Evolutionary conservation across 176 grass and related monocot genomes (phyloP).

Genomic region (Aegilops umbellulata): DNA sequence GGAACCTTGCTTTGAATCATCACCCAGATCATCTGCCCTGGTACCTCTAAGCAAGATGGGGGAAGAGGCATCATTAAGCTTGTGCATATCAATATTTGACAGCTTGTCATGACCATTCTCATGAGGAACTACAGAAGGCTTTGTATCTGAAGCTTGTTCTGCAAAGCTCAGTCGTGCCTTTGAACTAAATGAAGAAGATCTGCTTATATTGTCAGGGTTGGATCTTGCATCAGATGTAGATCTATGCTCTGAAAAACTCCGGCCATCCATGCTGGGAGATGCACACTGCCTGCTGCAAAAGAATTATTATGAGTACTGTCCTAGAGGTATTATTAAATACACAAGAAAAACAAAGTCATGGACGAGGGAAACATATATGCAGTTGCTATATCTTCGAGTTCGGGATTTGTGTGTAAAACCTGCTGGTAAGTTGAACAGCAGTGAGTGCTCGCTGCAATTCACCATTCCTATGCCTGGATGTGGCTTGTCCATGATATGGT

Average conservation of each 20-base stretch:
- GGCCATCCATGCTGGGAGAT: slow-evolving; percentile 66
- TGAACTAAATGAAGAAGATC: slow-evolving; percentile 82
- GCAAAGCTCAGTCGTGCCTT: slow-evolving; percentile 61
- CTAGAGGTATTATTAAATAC: not conserved
- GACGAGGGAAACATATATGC: not conserved
- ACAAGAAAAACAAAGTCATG: not conserved
- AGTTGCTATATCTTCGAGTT: slow-evolving; percentile 14
- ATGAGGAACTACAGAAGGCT: slow-evolving; percentile 34
- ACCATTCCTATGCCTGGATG: slow-evolving; percentile 59
- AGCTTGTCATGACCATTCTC: slow-evolving; percentile 41
- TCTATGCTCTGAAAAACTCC: slow-evolving; percentile 70
- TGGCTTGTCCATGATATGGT: slow-evolving; percentile 43
- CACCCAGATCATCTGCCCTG: slow-evolving; percentile 16
- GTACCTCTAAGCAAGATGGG: slow-evolving; percentile 23
- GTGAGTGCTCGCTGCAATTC: slow-evolving; percentile 59
- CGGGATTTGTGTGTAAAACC: slow-evolving; percentile 39
- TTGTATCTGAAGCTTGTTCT: slow-evolving; percentile 58
- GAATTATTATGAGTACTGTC: slow-evolving; percentile 18
- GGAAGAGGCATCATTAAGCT: slow-evolving; percentile 23
- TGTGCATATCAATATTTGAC: slow-evolving; percentile 34
- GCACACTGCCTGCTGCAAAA: slow-evolving; percentile 58
- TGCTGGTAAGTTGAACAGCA: slow-evolving; percentile 53
- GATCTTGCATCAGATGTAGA: slow-evolving; percentile 56
- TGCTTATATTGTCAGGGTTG: slow-evolving; percentile 80
- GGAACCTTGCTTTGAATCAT: slow-evolving; percentile 48